phyloP scores from a whole-genome alignment of 768 basidiomycete genomes.

The Tricholoma terreum region DNA sequence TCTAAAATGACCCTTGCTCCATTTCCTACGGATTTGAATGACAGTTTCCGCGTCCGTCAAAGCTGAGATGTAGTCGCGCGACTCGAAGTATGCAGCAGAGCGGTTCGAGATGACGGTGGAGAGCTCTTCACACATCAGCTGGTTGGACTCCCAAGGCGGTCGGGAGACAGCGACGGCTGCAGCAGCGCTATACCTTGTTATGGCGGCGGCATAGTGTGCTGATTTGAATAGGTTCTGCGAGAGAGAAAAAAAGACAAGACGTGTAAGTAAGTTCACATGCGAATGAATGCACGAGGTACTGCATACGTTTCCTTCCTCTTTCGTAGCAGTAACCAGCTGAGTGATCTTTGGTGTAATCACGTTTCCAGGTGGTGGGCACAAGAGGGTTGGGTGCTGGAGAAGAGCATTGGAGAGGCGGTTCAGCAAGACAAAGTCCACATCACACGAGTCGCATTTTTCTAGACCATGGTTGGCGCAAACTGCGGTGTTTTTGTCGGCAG shows the following conservation, averaged over 20 bases:
- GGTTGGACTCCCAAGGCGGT: slow-evolving; percentile 86
- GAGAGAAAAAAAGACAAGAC: slow-evolving; percentile 26
- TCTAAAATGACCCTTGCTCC: slow-evolving; percentile 96
- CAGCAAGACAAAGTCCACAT: slow-evolving; percentile 66
- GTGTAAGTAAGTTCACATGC: slow-evolving; percentile 7
- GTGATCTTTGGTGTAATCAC: slow-evolving; percentile 74
- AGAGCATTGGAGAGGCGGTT: slow-evolving; percentile 78
- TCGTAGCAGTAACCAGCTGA: slow-evolving; percentile 69
- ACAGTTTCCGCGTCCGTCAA: slow-evolving; percentile 91
- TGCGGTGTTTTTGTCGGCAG: slow-evolving; percentile 50
- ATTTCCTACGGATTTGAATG: slow-evolving; percentile 76
- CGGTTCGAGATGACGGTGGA: slow-evolving; percentile 89
- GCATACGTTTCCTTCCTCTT: slow-evolving; percentile 94
- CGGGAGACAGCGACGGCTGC: slow-evolving; percentile 74
- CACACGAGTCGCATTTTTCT: slow-evolving; percentile 74
- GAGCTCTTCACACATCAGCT: slow-evolving; percentile 84
- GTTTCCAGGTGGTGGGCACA: slow-evolving; percentile 79
- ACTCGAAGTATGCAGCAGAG: slow-evolving; percentile 79
- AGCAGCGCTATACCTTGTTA: slow-evolving; percentile 76
- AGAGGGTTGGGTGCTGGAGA: slow-evolving; percentile 62
- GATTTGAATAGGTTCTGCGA: slow-evolving; percentile 73
- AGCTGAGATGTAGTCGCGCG: slow-evolving; percentile 72
- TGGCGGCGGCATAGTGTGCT: slow-evolving; percentile 65
- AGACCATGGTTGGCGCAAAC: slow-evolving; percentile 65
- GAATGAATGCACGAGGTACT: slow-evolving; percentile 3